Evolutionary conservation across 2,329 filamentous ascomycete species (phyloP).

Genomic region (Botrytis fabae): DNA sequence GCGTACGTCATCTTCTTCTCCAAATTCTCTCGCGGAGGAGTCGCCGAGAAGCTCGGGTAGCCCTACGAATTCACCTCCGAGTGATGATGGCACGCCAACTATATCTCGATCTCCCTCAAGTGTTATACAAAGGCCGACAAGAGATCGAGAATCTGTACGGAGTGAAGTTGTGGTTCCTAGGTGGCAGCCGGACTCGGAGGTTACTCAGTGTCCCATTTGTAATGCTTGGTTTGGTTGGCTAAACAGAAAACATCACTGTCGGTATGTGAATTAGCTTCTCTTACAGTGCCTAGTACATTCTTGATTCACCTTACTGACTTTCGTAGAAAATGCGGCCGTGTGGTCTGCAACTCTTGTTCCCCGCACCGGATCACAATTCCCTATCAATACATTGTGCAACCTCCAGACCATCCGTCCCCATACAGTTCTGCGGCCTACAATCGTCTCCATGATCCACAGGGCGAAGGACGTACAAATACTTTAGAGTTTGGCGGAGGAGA

Average conservation of each 20-base stretch:
- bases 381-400: constrained; percentile 85
- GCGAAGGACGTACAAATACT: constrained; percentile 30
- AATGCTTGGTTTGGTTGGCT: constrained; percentile 67
- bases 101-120: constrained; percentile 8
- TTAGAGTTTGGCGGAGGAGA: constrained; percentile 60
- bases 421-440: constrained; percentile 23
- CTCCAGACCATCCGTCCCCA: constrained; percentile 48
- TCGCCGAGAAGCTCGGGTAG: constrained; percentile 2
- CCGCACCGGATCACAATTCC: constrained; percentile 95
- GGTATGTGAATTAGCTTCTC: constrained; percentile 50
- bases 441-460: constrained; percentile 29
- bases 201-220: constrained; percentile 83
- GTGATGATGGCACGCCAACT: constrained; percentile 18
- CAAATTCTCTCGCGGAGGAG: neutral
- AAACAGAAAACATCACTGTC: constrained; percentile 89
- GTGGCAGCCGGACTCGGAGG: constrained; percentile 89
- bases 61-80: constrained; percentile 3
- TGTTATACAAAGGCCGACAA: constrained; percentile 1
- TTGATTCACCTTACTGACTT: constrained; percentile 17
- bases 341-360: constrained; percentile 87
- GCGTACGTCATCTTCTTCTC: constrained; percentile 18
- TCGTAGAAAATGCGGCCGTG: constrained; percentile 80
- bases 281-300: neutral
- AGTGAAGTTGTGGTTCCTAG: constrained; percentile 58
- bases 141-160: constrained; percentile 9